Evolutionary conservation across 495 filamentous ascomycete genomes (phyloP), one percentile per base, ranked within the genome.

Genomic region (Rhizodiscina lignyota): DNA sequence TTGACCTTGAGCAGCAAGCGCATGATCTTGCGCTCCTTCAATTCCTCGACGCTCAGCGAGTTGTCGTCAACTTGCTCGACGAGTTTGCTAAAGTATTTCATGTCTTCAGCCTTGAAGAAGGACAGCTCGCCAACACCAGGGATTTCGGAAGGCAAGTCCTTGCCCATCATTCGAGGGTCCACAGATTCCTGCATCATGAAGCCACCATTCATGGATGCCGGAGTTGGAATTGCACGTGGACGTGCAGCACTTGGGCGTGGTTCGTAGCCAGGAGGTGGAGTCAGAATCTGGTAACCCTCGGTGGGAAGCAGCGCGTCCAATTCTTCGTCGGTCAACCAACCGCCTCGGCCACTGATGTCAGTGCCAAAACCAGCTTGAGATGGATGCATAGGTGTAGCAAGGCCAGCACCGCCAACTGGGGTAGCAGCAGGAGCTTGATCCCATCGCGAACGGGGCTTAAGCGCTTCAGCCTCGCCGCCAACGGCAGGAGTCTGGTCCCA

Each of bases 1-100:
- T 99, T 99, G 62, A 99, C 87, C 60, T 96, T 99, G 36, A 99
- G 63, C 26, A 99, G 64, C 30, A 99, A 66, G 35, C 91, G 65
- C 87, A 96, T 94, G 51, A 99, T 99, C 59, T 99, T 99, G 30
- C 91, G 68, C 59, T 99, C 86, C 54, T 94, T 96, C 40, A 99
- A 61, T 50, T 96, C 89, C 18, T 99, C 91, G 10, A 96, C 83
- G 27, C 71, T 81, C 63, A 99, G 74, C 23, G 73, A 65, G 44
- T 83, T 85, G 52, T 99, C 91, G 49, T 99, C 83, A n/a, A 75
- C 74, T 12, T 80, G 83, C 52, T 96, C 91, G 30, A 91, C 84
- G 16, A 99, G 67, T 64, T 96, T 99, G 36, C 89, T 87, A 47
- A 99, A 99, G 60, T 99, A 99, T 20, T 79, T 74, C 91, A 94